These are phyloP conservation scores for Gymnopus androsaceus DNA, from an alignment of 1,284 basidiomycete species.

Conservation along the genomic window DNA sequence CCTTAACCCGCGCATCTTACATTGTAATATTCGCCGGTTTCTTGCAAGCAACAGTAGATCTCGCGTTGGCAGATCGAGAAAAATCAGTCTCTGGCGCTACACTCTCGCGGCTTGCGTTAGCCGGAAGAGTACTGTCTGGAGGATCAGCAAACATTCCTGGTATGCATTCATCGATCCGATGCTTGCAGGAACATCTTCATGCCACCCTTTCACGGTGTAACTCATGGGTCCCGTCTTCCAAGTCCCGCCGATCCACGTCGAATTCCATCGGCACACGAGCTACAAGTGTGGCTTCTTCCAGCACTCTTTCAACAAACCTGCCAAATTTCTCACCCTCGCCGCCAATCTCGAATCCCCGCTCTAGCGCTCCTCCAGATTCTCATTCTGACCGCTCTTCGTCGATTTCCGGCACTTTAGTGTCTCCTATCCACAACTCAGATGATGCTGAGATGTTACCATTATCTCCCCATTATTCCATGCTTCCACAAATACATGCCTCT, in stretches of 20 bases:
- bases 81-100: constrained; percentile 7
- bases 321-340: neutral
- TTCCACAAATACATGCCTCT: neutral
- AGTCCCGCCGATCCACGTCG: neutral
- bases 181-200: constrained; percentile 13
- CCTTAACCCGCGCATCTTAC: constrained; percentile 16
- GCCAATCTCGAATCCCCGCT: neutral
- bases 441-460: neutral
- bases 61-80: constrained; percentile 16
- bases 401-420: neutral
- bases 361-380: neutral
- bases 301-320: neutral
- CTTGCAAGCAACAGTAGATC: constrained; percentile 19
- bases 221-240: neutral
- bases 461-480: neutral
- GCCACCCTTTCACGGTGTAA: constrained; percentile 12
- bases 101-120: constrained; percentile 14
- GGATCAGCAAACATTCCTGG: constrained; percentile 16
- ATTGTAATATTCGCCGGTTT: constrained; percentile 20
- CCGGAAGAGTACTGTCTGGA: constrained; percentile 13
- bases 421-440: neutral
- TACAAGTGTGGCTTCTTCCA: neutral
- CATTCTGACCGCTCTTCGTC: neutral
- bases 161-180: constrained; percentile 16
- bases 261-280: too few species aligned